These are phyloP conservation scores for Aquanectria penicillioides DNA, from an alignment of 2,329 filamentous ascomycete genomes.

Conservation along the genomic window DNA sequence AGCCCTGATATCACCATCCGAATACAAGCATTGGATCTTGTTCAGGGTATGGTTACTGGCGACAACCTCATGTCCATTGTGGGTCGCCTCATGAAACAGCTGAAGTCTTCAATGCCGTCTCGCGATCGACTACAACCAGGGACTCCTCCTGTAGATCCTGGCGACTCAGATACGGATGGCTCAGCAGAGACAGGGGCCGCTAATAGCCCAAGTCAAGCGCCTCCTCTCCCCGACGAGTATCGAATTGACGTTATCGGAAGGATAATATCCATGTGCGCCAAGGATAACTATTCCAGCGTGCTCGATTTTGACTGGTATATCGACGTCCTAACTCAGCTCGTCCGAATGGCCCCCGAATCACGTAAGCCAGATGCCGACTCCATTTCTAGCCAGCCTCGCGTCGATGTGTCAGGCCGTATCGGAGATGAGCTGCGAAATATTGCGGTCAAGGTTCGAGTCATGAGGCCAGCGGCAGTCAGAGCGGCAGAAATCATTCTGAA, in stretches of 20 bases:
- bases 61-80: slow-evolving; percentile 89
- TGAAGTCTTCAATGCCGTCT: slow-evolving; percentile 71
- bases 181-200: slow-evolving; percentile 50
- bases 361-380: slow-evolving; percentile 51
- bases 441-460: slow-evolving; percentile 87
- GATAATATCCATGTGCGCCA: slow-evolving; percentile 89
- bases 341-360: slow-evolving; percentile 73
- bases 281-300: slow-evolving; percentile 86
- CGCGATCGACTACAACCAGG: slow-evolving; percentile 55
- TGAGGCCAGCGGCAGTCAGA: slow-evolving; percentile 81
- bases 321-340: slow-evolving; percentile 85
- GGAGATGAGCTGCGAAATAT: slow-evolving; percentile 90
- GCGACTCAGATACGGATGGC: slow-evolving; percentile 62
- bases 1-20: slow-evolving; percentile 96
- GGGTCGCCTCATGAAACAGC: slow-evolving; percentile 85
- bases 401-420: slow-evolving; percentile 74
- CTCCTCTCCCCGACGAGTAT: slow-evolving; percentile 86
- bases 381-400: slow-evolving; percentile 40
- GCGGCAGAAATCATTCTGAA: slow-evolving; percentile 82
- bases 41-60: slow-evolving; percentile 90
- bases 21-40: slow-evolving; percentile 89
- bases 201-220: slow-evolving; percentile 51
- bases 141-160: slow-evolving; percentile 57
- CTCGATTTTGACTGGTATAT: slow-evolving; percentile 98
- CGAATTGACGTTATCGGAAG: slow-evolving; percentile 82